A percentile compares a stretch with the other conserved stretches of the same genome.
Evolutionary conservation across 371 early-diverging fungal species (phyloP).

Genomic region (Dentiscutata heterogama): DNA sequence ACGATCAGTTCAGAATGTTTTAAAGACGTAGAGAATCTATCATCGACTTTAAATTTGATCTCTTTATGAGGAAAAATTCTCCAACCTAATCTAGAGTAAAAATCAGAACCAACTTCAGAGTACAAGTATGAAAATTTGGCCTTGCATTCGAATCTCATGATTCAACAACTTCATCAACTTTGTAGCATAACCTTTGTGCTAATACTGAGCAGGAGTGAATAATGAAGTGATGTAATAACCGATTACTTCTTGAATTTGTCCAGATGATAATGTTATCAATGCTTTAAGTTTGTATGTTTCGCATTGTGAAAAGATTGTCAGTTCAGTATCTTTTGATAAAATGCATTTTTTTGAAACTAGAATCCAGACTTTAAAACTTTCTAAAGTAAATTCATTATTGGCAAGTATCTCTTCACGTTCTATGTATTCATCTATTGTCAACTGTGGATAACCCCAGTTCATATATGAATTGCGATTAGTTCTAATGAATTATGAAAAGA

Average conservation of each 20-base stretch:
- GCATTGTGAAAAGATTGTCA: conserved; percentile 48
- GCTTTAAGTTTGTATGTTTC: conserved; percentile 55
- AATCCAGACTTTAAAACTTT: conserved; percentile 53
- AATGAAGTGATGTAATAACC: conserved; percentile 56
- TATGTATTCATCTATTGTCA: conserved; percentile 50
- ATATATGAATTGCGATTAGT: conserved; percentile 30
- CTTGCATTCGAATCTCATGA: conserved; percentile 33
- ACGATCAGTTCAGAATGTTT: too few species aligned
- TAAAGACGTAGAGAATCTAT: background rate
- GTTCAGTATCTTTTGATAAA: background rate
- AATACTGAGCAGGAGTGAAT: conserved; percentile 52
- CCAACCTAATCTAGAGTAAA: conserved; percentile 57
- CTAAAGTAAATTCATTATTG: conserved; percentile 48
- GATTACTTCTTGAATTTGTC: conserved; percentile 47
- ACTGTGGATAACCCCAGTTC: conserved; percentile 56
- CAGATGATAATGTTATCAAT: conserved; percentile 39
- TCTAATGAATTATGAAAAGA: background rate
- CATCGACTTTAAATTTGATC: conserved; percentile 33
- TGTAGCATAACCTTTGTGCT: conserved; percentile 54
- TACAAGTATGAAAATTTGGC: conserved; percentile 51
- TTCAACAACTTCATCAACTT: conserved; percentile 50
- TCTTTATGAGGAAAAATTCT: conserved; percentile 48
- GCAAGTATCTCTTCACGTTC: conserved; percentile 53
- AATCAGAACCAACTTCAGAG: conserved; percentile 57
- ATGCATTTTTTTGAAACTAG: conserved; percentile 51